Evolutionary conservation across 805 yeast genomes (phyloP), one percentile per base, ranked within the genome.

Genomic region (Ogataea corticis): DNA sequence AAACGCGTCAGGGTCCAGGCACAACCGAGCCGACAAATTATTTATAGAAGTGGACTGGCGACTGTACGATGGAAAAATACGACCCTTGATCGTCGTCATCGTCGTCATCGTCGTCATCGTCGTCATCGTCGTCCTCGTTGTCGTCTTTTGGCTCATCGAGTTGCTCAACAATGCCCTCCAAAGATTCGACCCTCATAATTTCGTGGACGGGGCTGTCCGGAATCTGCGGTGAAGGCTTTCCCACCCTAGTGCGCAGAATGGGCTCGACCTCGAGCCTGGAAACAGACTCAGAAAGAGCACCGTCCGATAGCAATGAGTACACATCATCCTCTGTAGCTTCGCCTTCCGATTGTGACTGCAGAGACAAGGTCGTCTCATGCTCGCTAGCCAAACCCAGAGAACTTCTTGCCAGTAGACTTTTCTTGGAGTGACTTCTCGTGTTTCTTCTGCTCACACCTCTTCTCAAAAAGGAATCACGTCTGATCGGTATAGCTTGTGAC

Each of bases 391-490:
- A 33, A 6, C 4, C 11, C 17, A 44, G 14, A n/a, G 42, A 27
- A 27, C 30, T 41, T 36, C 49, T 35, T 9, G 38, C 32, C 33
- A 44, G 23, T 13, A 38, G 15, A 38, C 46, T 44, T 27, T 19
- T 31, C 27, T 16, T 31, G 12, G 46, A 38, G 14, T 23, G 23
- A 15, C 15, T 38, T 19, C 34, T 17, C 23, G 33, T 28, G 15
- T 4, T 17, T 11, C 33, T 27, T 27, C 41, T 37, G 25, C 33
- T 37, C n/a, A 16, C 18, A 16, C 28, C 17, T 38, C 32, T 14
- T 12, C 38, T 44, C 37, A 37, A 14, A 13, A 46, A 23, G 7
- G 59, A 49, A 25, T 62, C 66, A 37, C 59, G 46, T 33, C 60
- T 44, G 9, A 62, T 61, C 2, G 63, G 58, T 15, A 59, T 48